Evolutionary conservation across 108 stramenopile species (phyloP).

Genomic region (Nitzschia inconspicua): DNA sequence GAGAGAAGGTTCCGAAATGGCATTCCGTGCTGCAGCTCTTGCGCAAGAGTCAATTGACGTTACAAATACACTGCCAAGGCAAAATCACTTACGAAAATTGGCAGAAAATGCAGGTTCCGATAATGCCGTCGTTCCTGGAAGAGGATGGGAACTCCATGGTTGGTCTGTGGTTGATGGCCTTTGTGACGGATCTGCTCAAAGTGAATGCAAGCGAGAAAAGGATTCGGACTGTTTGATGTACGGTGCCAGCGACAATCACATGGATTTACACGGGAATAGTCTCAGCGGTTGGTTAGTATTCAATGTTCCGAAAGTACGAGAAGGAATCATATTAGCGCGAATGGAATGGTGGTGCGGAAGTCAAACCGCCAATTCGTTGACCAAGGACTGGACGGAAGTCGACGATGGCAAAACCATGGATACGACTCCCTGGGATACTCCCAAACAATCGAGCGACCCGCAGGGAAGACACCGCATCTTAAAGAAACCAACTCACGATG

Average conservation of each 20-base stretch:
- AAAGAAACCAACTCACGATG: constrained; percentile 2
- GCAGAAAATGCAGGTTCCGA: not conserved
- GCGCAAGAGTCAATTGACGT: not conserved
- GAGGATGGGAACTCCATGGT: constrained; percentile 17
- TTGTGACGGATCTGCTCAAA: constrained; percentile 14
- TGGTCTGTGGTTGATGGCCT: not conserved
- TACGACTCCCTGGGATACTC: constrained; percentile 16
- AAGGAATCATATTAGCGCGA: constrained; percentile 18
- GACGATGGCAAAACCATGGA: constrained; percentile 17
- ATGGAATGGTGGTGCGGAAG: constrained; percentile 24
- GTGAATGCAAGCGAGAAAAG: not conserved
- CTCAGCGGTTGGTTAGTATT: constrained; percentile 27
- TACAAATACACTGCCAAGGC: not conserved
- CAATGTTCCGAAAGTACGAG: constrained; percentile 16
- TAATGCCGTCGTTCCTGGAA: constrained; percentile 18
- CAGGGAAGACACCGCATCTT: not conserved
- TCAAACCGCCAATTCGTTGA: not conserved
- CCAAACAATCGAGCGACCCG: not conserved
- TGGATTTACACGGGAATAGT: constrained; percentile 1
- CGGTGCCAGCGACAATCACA: constrained; percentile 7
- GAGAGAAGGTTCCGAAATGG: not conserved
- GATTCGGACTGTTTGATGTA: not conserved
- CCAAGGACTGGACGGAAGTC: constrained; percentile 17
- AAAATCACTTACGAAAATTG: not conserved
- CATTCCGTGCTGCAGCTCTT: not conserved